Evolutionary conservation across 441 rosid species (phyloP).

Genomic region (Erodium moschatum): DNA sequence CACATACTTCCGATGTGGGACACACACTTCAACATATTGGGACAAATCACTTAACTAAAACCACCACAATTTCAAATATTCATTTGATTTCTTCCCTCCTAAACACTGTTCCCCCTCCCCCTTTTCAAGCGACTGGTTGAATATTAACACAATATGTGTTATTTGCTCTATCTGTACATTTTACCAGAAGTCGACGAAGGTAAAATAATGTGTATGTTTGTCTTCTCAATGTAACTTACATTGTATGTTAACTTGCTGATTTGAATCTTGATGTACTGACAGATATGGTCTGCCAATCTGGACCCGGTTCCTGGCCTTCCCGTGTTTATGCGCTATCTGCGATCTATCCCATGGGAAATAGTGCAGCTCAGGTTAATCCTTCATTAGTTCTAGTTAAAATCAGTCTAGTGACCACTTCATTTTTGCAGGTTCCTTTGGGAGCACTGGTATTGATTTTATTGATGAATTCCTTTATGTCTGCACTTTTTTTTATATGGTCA

Average conservation of each 20-base stretch:
- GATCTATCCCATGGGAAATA: slow-evolving; percentile 86
- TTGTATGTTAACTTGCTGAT: slow-evolving; percentile 12
- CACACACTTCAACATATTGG: too few relatives aligned
- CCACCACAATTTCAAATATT: neutral
- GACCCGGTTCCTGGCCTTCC: slow-evolving; percentile 94
- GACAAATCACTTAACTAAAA: neutral
- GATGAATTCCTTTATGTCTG: neutral
- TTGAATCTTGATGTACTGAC: slow-evolving; percentile 23
- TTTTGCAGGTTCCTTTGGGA: slow-evolving; percentile 1
- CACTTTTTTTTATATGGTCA: neutral
- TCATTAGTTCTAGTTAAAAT: slow-evolving; percentile 5
- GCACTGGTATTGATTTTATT: slow-evolving; percentile 3
- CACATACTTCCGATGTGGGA: too few relatives aligned
- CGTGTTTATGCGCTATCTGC: slow-evolving; percentile 80
- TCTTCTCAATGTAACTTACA: slow-evolving; percentile 6
- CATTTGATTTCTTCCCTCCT: neutral
- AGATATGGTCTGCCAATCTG: slow-evolving; percentile 98
- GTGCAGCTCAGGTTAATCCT: slow-evolving; percentile 85
- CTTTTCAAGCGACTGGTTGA: neutral
- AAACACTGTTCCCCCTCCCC: neutral
- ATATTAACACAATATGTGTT: too few relatives aligned
- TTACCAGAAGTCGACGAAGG: neutral
- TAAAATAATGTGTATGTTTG: neutral
- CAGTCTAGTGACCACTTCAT: slow-evolving; percentile 14
- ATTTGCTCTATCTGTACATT: too few relatives aligned